These are phyloP conservation scores for Magnolia sinica DNA, from an alignment of 164 flowering plant genomes.

Conservation along the genomic window DNA sequence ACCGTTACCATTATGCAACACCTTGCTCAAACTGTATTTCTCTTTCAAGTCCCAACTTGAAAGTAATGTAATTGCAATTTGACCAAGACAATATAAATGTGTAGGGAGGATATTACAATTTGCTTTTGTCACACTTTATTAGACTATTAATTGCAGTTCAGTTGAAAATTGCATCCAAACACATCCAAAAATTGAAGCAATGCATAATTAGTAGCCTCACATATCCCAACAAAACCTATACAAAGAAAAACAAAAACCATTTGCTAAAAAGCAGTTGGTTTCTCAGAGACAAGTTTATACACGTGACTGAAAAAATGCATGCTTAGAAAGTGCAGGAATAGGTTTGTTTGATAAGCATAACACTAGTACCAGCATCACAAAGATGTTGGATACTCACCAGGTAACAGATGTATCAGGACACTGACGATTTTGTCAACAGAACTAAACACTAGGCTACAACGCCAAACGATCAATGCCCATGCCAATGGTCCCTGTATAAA, in stretches of 20 bases:
- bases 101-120: no score
- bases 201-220: not conserved
- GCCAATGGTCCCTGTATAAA: slow-evolving; percentile 82
- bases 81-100: no score
- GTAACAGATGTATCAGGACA: slow-evolving; percentile 92
- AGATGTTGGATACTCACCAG: slow-evolving; percentile 50
- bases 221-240: not conserved
- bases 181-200: no score
- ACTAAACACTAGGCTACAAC: slow-evolving; percentile 96
- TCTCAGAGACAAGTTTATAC: not conserved
- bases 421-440: slow-evolving; percentile 91
- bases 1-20: no score
- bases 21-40: no score
- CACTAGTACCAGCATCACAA: not conserved
- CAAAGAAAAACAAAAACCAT: not conserved
- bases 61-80: no score
- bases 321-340: not conserved
- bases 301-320: not conserved
- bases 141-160: no score
- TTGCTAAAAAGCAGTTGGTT: not conserved
- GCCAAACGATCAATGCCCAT: slow-evolving; percentile 97
- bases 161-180: no score
- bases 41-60: no score
- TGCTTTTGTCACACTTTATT: no score
- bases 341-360: not conserved